Conservation (phyloP, 768 basidiomycete species). For the Leucocoprinus sp. region DNA sequence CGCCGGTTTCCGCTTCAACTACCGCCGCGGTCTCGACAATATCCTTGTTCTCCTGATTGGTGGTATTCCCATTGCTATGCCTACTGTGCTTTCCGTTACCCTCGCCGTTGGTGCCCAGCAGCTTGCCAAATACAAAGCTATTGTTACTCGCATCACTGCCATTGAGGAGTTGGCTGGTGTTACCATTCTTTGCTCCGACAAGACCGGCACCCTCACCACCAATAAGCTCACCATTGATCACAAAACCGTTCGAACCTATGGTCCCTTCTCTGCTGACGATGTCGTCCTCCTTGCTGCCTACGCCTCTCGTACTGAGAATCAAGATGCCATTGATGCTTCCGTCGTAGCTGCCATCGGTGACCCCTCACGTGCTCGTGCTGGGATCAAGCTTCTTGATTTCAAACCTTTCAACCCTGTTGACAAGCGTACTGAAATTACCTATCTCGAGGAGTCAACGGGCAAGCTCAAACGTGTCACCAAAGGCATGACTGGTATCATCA, state of each 20-base stretch:
- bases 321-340: slow-evolving; percentile 92
- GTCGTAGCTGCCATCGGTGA: slow-evolving; percentile 78
- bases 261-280: slow-evolving; percentile 79
- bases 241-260: slow-evolving; percentile 85
- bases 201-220: slow-evolving; percentile 97
- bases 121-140: slow-evolving; percentile 98
- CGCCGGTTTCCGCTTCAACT: slow-evolving; percentile 82
- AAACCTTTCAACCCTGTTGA: slow-evolving; percentile 99
- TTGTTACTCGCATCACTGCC: slow-evolving; percentile 98
- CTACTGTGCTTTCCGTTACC: slow-evolving; percentile 95
- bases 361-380: slow-evolving; percentile 64
- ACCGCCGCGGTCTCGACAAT: slow-evolving; percentile 94
- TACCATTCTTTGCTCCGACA: slow-evolving; percentile 98
- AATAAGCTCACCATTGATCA: slow-evolving; percentile 99
- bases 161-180: slow-evolving; percentile 98
- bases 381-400: slow-evolving; percentile 96
- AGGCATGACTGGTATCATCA: slow-evolving; percentile 99
- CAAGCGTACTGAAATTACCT: slow-evolving; percentile 98
- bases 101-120: slow-evolving; percentile 98
- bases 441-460: slow-evolving; percentile 85
- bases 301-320: slow-evolving; percentile 97
- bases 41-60: slow-evolving; percentile 98
- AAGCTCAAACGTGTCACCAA: slow-evolving; percentile 98
- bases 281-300: slow-evolving; percentile 92
- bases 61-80: slow-evolving; percentile 99